Percentiles rank a stretch among this genome's conserved stretches.
phyloP scores from a whole-genome alignment of 768 basidiomycete species.

The Leccinum broughii region DNA sequence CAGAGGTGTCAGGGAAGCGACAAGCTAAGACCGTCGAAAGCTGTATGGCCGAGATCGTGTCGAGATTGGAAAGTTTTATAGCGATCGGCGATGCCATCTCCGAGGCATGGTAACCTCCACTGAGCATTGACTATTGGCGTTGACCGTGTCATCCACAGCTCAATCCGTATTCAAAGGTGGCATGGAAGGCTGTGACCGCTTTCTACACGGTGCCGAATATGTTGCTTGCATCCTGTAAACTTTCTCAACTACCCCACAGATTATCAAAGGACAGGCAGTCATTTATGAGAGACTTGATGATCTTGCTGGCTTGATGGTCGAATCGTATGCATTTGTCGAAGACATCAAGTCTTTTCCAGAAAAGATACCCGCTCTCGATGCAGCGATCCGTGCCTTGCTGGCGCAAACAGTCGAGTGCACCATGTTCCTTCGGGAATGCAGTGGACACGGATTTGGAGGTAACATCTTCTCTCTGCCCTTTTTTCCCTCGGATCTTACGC shows the following conservation, averaged over 20 bases:
- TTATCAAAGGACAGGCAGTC: constrained; percentile 30
- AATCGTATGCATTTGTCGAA: constrained; percentile 35
- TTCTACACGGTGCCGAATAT: constrained; percentile 27
- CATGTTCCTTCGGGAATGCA: constrained; percentile 39
- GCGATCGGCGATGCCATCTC: constrained; percentile 21
- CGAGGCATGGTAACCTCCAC: constrained; percentile 14
- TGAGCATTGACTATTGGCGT: not conserved
- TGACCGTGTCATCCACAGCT: constrained; percentile 13
- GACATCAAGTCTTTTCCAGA: constrained; percentile 28
- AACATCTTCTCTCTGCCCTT: not conserved
- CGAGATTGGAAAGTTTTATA: constrained; percentile 29
- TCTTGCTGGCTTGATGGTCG: constrained; percentile 33
- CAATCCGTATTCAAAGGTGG: constrained; percentile 27
- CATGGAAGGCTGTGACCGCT: constrained; percentile 30
- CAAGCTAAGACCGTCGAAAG: constrained; percentile 8
- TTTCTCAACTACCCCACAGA: constrained; percentile 22
- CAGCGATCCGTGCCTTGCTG: constrained; percentile 26
- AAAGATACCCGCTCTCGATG: constrained; percentile 30
- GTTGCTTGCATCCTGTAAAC: not conserved
- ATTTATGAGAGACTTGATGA: constrained; percentile 26
- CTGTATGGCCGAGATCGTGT: constrained; percentile 24
- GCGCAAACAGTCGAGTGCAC: constrained; percentile 38
- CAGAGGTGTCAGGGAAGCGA: constrained; percentile 1
- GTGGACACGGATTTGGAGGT: constrained; percentile 37
- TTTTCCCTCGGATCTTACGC: constrained; percentile 9